A percentile compares a stretch with the other conserved stretches of the same genome.
These are phyloP conservation scores for Calonectria pseudoturangicola DNA, from an alignment of 2,329 filamentous ascomycete genomes.

Conservation along the genomic window DNA sequence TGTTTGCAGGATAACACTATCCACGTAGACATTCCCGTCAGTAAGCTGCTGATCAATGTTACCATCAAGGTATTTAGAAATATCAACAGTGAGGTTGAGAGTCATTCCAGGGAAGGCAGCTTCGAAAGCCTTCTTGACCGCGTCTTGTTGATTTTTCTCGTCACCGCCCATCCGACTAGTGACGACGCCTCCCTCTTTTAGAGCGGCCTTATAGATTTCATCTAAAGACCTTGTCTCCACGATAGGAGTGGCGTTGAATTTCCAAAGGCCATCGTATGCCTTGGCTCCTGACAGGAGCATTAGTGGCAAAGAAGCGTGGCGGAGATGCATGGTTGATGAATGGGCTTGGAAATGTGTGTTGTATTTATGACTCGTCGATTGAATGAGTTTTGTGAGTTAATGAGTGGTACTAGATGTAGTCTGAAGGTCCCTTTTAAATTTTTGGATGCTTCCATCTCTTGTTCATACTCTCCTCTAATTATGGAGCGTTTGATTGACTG, in stretches of 20 bases:
- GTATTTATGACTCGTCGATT: not conserved
- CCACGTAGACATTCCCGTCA: not conserved
- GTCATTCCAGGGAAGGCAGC: slow-evolving; percentile 8
- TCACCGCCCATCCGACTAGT: slow-evolving; percentile 1
- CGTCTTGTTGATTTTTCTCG: slow-evolving; percentile 4
- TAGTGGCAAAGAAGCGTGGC: not conserved
- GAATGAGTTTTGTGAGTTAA: not conserved
- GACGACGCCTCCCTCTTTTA: slow-evolving; percentile 10
- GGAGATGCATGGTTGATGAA: not conserved
- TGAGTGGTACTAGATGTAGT: too few species aligned
- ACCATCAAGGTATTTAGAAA: slow-evolving; percentile 1
- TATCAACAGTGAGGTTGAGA: not conserved
- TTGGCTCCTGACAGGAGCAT: not conserved
- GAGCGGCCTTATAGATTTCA: slow-evolving; percentile 12
- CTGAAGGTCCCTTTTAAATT: not conserved
- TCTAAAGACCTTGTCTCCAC: slow-evolving; percentile 4
- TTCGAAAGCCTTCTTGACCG: slow-evolving; percentile 5
- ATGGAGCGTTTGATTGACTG: not conserved
- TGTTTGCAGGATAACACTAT: not conserved
- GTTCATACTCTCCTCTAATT: not conserved
- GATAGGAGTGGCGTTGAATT: not conserved
- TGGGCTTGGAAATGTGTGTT: not conserved
- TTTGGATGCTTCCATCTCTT: not conserved
- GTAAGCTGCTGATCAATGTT: not conserved
- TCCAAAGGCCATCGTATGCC: not conserved